Evolutionary conservation across 2,329 filamentous ascomycete species (phyloP), one percentile per base, ranked within the genome.

Genomic region (Pezicula radicicola): DNA sequence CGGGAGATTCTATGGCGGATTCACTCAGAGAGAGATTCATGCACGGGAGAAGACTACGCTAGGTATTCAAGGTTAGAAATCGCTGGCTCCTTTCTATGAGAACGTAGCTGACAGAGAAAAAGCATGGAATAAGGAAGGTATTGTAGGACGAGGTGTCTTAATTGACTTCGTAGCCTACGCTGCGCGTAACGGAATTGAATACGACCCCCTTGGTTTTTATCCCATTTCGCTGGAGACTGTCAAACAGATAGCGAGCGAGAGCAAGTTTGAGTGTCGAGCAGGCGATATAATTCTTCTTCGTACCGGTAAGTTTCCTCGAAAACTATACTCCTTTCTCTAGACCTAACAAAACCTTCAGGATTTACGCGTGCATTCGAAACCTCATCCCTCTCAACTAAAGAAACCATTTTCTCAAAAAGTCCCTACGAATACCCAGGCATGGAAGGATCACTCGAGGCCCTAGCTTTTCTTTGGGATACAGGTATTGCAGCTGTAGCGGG

Each of bases 251-350:
- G 39, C 39, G 15, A 25, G 6, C 5, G 39, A 42, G 16, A 42
- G 39, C 4, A 3, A 42, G 12, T 16, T 42, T 8, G 16, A 42
- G 39, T 49, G 46, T 16, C 70, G 68, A 1, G 55, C 47, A 0
- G 54, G 68, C 18, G 48, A 50, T 0, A 70, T 73, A 19, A 57
- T 78, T 0, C 66, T 75, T 77, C 60, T 66, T 69, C 61, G 16
- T 16, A 18, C 19, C 10, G 15, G 21, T 15, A 28, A 39, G 9
- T 35, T 16, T 28, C 21, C 3, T n/a, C 15, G 2, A 3, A 40
- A 30, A 9, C 3, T 12, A 30, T 9, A 9, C 28, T 12, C 8
- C 28, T 30, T 30, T 9, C 7, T 30, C 28, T 9, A 30, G 7
- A 30, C 3, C 28, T 30, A 12, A 30, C 4, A 30, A 30, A 12